Base-by-base conservation (phyloP, 306 rosid genomes). In the Castanospermum australe region DNA sequence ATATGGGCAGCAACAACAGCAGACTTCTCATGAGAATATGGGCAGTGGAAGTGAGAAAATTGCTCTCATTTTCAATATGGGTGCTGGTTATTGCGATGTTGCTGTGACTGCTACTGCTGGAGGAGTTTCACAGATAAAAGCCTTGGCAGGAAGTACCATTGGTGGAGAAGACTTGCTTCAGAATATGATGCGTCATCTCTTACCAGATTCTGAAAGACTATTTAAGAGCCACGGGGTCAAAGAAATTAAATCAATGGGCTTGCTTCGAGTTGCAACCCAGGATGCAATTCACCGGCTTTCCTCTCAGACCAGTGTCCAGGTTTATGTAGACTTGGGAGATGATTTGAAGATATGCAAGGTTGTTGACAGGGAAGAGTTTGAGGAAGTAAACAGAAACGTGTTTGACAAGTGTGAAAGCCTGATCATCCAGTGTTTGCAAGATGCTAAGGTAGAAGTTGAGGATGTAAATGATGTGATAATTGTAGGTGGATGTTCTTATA, bases 91-190 rank as follows among this genome's bases (percentile, higher is more conserved):
- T 81, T 88, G 89, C 70, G 99, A 94, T 75, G 99, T 87, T 14
- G 97, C 97, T 57, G 85, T 92, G 24, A 78, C 90, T 30, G 95
- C 92, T 59, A 84, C 95, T 20, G 92, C 92, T 0, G 95, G 95
- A 59, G 97, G 99, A 63, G 88, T 91, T 44, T 88, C 97, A 2
- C 93, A 94, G 81, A 92, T 92, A 71, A 92, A 88, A 83, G 87
- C 99, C 59, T 75, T 94, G 77, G 89, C 95, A 22, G 99, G 99
- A 79, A 80, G 87, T 76, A 79, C 97, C 30, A 60, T 88, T n/a
- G 99, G 97, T 20, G 99, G 99, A 56, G 99, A 94, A 84, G 99
- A 94, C 86, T 66, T 94, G 71, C 97, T 94, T 80, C 98, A 91
- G 86, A 94, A 88, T 51, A 91, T 86, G 88, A 91, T 92, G 92